Evolutionary conservation across 768 basidiomycete species (phyloP), one percentile per base, ranked within the genome.

Genomic region (Chalciporus pseudorubinellus): DNA sequence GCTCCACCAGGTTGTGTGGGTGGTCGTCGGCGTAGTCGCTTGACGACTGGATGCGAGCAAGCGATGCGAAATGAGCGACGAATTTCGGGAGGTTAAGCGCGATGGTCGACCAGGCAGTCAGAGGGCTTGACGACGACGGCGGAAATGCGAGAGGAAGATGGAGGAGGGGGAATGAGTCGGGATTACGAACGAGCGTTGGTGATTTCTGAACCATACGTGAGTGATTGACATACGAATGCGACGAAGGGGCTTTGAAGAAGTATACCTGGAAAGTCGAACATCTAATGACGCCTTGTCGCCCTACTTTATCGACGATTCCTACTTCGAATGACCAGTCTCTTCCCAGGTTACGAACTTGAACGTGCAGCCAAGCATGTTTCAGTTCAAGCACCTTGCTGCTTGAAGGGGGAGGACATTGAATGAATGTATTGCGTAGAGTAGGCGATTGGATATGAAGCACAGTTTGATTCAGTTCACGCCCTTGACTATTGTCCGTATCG

Each of bases 361-460:
- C 41, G 62, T 91, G 85, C 48, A 92, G 63, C 86, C 88, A 90
- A 7, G 81, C 73, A 60, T 85, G 85, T 61, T 78, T 83, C 47
- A 91, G 63, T 14, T 82, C 83, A 41, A 90, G 70, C 26, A 72
- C 74, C 49, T 51, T 41, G 59, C 46, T 40, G 19, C 22, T 56
- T 20, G 46, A 44, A 33, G 52, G 54, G 19, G 77, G 72, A 14
- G 89, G 89, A 58, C 77, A 83, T 8, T 79, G 82, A 31, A 92
- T 78, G 60, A 77, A 91, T 0, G 89, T 87, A 46, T 74, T 83
- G 46, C 71, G 77, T 29, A 89, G 59, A 12, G 84, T 85, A 21
- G 89, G 89, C 5, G 87, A 89, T 60, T 92, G 89, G 43, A 92
- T 76, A 55, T 92, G 89, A 13, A 92, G 75, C 1, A 89, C 87